A percentile compares a stretch with the other conserved stretches of the same genome.
phyloP scores from a whole-genome alignment of 2,329 filamentous ascomycete species.

The Stenocarpella maydis region DNA sequence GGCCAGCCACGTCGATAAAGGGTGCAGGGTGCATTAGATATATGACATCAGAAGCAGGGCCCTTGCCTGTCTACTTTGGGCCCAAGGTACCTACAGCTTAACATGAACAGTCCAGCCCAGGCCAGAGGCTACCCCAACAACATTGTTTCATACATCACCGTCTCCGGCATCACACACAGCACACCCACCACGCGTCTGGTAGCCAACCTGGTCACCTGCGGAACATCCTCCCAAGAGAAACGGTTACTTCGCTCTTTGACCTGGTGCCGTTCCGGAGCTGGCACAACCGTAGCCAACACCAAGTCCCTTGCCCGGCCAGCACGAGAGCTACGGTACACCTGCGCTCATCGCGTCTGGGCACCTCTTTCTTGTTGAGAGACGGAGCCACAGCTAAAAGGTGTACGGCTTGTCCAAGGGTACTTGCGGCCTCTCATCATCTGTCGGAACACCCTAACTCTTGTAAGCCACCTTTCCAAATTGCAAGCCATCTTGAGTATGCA shows the following conservation, averaged over 20 bases:
- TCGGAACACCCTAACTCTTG: background rate
- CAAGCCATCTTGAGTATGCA: background rate
- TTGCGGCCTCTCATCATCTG: background rate
- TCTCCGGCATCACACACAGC: background rate
- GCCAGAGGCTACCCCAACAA: background rate
- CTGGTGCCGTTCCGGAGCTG: background rate
- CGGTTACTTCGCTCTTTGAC: slow-evolving; percentile 1
- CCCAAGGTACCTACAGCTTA: slow-evolving; percentile 10
- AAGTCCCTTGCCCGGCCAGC: background rate
- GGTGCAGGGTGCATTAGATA: background rate
- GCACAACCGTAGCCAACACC: background rate
- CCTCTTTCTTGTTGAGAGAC: background rate
- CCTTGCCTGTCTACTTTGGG: slow-evolving; percentile 10
- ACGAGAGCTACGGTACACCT: background rate
- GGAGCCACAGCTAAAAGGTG: background rate
- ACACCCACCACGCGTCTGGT: background rate
- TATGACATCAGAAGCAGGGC: slow-evolving; percentile 20
- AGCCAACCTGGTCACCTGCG: background rate
- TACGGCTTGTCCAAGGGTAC: background rate
- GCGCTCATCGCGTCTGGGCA: background rate
- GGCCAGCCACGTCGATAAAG: slow-evolving; percentile 15
- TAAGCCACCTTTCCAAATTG: slow-evolving; percentile 7
- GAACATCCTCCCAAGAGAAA: too few relatives aligned
- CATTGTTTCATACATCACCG: background rate
- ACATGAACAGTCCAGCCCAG: slow-evolving; percentile 11